These are phyloP conservation scores for Tolypocladium endophyticum DNA, from an alignment of 2,329 filamentous ascomycete species.

Conservation along the genomic window DNA sequence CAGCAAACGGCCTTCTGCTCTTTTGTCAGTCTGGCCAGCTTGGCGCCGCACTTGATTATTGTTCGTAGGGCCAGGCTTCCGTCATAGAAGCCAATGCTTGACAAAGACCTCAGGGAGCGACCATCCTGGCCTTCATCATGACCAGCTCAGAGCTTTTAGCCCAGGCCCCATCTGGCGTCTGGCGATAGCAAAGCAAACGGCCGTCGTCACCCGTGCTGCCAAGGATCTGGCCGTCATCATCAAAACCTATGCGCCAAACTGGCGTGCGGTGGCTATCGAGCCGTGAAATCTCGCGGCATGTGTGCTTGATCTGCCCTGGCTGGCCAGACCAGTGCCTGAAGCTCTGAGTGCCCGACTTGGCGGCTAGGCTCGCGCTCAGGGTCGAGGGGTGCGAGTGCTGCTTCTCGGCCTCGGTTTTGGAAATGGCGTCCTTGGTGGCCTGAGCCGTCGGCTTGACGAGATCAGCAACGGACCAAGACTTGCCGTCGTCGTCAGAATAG, in stretches of 20 bases:
- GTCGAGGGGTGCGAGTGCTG: slow-evolving; percentile 28
- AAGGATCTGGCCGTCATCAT: slow-evolving; percentile 59
- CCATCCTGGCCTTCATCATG: slow-evolving; percentile 46
- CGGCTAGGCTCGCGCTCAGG: slow-evolving; percentile 42
- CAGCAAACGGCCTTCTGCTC: background rate
- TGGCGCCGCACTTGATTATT: background rate
- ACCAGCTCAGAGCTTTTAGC: slow-evolving; percentile 49
- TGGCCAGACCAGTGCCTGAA: slow-evolving; percentile 44
- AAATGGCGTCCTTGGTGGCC: slow-evolving; percentile 13
- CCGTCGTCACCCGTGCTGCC: slow-evolving; percentile 71
- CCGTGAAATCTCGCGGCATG: slow-evolving; percentile 51
- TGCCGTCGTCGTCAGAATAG: slow-evolving; percentile 32
- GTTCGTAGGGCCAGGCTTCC: background rate
- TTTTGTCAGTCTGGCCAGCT: background rate
- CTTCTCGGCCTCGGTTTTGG: slow-evolving; percentile 17
- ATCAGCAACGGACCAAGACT: slow-evolving; percentile 37
- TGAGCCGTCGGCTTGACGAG: slow-evolving; percentile 26
- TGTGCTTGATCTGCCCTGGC: slow-evolving; percentile 57
- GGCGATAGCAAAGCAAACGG: slow-evolving; percentile 50
- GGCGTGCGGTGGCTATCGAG: slow-evolving; percentile 59
- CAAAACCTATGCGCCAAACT: slow-evolving; percentile 67
- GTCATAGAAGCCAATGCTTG: background rate
- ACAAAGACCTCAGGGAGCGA: slow-evolving; percentile 23
- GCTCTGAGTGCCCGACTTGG: slow-evolving; percentile 33
- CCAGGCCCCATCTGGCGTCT: slow-evolving; percentile 47